Conservation (phyloP, 208 protist species). For the Crithidia mellificae region DNA sequence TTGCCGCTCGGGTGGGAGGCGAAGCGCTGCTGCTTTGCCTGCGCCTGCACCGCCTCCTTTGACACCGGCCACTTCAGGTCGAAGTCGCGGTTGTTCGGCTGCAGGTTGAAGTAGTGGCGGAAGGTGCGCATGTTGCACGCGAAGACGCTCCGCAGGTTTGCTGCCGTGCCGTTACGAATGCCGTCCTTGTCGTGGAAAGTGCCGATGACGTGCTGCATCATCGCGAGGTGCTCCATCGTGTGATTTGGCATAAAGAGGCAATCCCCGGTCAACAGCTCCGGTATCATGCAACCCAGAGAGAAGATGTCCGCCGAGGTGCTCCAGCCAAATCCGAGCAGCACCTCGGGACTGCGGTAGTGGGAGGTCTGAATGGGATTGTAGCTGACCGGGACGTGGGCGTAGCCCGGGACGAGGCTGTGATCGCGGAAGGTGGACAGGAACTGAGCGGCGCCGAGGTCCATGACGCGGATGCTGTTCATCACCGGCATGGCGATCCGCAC, state of each 20-base stretch:
- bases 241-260: constrained; percentile 91
- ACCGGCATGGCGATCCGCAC: constrained; percentile 54
- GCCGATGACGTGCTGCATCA: constrained; percentile 79
- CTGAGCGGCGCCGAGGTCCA: constrained; percentile 88
- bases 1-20: constrained; percentile 18
- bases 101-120: constrained; percentile 56
- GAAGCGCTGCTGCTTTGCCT: constrained; percentile 34
- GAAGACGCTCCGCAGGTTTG: constrained; percentile 41
- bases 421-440: constrained; percentile 98
- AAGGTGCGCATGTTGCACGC: constrained; percentile 54
- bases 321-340: constrained; percentile 90
- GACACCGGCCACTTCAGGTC: constrained; percentile 58
- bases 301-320: constrained; percentile 90
- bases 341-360: constrained; percentile 93
- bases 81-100: constrained; percentile 41
- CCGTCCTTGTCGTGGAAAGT: constrained; percentile 41
- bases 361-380: constrained; percentile 93
- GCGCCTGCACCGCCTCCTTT: constrained; percentile 33
- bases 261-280: constrained; percentile 94
- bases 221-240: constrained; percentile 76
- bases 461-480: constrained; percentile 72
- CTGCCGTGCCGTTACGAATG: constrained; percentile 21
- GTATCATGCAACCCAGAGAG: constrained; percentile 94
- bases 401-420: constrained; percentile 99
- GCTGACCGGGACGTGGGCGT: constrained; percentile 97